Percentiles rank a stretch among this genome's conserved stretches.
Evolutionary conservation across 1,284 basidiomycete species (phyloP).

Genomic region (Schizophyllum commune): DNA sequence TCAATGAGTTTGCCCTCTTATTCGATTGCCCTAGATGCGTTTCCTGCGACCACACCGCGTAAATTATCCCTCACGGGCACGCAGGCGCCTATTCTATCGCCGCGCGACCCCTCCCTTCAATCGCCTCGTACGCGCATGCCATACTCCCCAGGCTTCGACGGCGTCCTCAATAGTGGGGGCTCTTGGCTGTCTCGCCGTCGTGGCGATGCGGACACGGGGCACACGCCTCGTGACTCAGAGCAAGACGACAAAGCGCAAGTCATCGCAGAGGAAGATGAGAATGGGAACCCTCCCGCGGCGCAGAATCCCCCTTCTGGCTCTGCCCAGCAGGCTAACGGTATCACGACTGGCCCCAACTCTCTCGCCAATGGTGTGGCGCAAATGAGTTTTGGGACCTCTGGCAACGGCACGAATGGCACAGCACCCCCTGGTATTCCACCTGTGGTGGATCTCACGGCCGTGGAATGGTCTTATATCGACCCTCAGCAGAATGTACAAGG

Average conservation of each 20-base stretch:
- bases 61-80: slow-evolving; percentile 64
- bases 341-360: not conserved
- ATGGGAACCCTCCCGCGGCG: not conserved
- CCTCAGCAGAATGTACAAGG: slow-evolving; percentile 88
- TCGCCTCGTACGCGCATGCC: slow-evolving; percentile 63
- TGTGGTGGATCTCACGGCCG: slow-evolving; percentile 46
- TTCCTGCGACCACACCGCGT: slow-evolving; percentile 41
- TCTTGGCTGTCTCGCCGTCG: slow-evolving; percentile 59
- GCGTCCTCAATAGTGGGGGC: slow-evolving; percentile 58
- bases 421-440: slow-evolving; percentile 34
- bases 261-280: slow-evolving; percentile 50
- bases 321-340: not conserved
- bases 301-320: not conserved
- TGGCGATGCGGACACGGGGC: slow-evolving; percentile 26
- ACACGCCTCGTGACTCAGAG: slow-evolving; percentile 9
- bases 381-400: slow-evolving; percentile 11
- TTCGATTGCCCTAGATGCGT: slow-evolving; percentile 34
- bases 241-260: not conserved
- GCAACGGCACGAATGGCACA: slow-evolving; percentile 15
- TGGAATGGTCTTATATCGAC: slow-evolving; percentile 92
- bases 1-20: slow-evolving; percentile 23
- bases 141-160: slow-evolving; percentile 56
- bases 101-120: slow-evolving; percentile 50
- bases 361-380: slow-evolving; percentile 4
- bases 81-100: slow-evolving; percentile 42